Percentiles rank a stretch among this genome's conserved stretches.
These are phyloP conservation scores for Fragosphaeria purpurea DNA, from an alignment of 2,329 filamentous ascomycete genomes.

Conservation along the genomic window DNA sequence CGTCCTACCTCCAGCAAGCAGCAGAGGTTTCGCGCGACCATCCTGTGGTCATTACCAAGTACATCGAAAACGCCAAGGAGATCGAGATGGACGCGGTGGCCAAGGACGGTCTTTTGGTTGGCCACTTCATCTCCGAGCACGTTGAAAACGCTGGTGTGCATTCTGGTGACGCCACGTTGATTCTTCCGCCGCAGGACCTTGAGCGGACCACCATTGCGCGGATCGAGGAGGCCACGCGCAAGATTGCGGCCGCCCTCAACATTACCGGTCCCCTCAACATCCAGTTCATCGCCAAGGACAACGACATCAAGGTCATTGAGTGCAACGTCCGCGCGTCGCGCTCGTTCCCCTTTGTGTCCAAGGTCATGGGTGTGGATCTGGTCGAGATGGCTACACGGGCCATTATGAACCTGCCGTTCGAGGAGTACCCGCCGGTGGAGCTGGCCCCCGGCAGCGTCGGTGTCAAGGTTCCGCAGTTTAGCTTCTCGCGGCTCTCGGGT, in stretches of 20 bases:
- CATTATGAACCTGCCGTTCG: constrained; percentile 76
- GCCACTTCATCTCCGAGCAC: constrained; percentile 97
- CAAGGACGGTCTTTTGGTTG: constrained; percentile 76
- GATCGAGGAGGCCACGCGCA: constrained; percentile 89
- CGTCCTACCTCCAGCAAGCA: constrained; percentile 80
- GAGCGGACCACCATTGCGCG: constrained; percentile 78
- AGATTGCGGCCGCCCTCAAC: constrained; percentile 89
- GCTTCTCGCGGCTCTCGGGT: constrained; percentile 91
- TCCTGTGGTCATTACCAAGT: constrained; percentile 97
- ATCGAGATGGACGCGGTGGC: constrained; percentile 99
- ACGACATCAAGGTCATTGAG: constrained; percentile 99
- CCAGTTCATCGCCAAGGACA: constrained; percentile 98
- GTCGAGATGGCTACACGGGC: constrained; percentile 99
- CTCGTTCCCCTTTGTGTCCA: constrained; percentile 96
- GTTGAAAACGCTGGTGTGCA: constrained; percentile 98
- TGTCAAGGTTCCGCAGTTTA: constrained; percentile 98
- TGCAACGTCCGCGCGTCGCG: constrained; percentile 95
- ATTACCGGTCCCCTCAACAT: constrained; percentile 98
- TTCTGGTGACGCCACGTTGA: constrained; percentile 93
- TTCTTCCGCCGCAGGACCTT: constrained; percentile 88
- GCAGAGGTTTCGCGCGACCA: constrained; percentile 89
- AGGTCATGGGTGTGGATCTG: constrained; percentile 94
- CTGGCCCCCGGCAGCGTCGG: constrained; percentile 77
- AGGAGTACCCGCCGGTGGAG: constrained; percentile 68
- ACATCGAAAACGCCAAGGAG: constrained; percentile 98